Conservation (phyloP, 805 yeast genomes). For the Sungouiozyma intestinalis region DNA sequence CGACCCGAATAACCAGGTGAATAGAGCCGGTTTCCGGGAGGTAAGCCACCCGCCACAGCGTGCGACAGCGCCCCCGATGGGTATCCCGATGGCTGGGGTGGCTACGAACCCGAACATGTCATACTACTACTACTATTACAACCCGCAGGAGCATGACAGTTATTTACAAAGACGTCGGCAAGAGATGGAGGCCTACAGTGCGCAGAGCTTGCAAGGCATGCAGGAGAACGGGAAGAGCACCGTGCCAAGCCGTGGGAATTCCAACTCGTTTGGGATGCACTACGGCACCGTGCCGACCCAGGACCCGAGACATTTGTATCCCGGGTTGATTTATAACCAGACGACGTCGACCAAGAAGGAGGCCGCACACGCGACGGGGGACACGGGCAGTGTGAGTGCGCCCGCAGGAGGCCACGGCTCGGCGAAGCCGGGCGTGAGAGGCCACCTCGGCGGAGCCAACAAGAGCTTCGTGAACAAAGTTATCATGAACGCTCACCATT, state of each 20-base stretch:
- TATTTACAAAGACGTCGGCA: not conserved
- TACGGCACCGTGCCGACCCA: not conserved
- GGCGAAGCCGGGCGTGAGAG: not conserved
- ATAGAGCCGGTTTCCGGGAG: not conserved
- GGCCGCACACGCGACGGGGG: too few relatives aligned
- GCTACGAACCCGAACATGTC: not conserved
- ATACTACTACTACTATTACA: not conserved
- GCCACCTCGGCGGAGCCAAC: not conserved
- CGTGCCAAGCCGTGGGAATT: not conserved
- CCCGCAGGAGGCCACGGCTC: not conserved
- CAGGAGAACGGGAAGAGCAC: not conserved
- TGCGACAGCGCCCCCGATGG: not conserved
- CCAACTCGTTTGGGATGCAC: not conserved
- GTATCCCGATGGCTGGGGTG: not conserved
- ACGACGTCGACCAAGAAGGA: too few relatives aligned
- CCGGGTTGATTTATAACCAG: not conserved
- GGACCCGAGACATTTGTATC: not conserved
- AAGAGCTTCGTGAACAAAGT: not conserved
- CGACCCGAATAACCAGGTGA: not conserved
- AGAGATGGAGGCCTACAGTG: not conserved
- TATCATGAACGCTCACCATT: not conserved
- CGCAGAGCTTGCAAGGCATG: not conserved
- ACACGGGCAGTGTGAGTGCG: not conserved
- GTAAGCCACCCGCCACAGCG: not conserved
- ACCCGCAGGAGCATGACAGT: not conserved